phyloP scores from a whole-genome alignment of 2,329 filamentous ascomycete genomes.

The Talaromyces sp. region DNA sequence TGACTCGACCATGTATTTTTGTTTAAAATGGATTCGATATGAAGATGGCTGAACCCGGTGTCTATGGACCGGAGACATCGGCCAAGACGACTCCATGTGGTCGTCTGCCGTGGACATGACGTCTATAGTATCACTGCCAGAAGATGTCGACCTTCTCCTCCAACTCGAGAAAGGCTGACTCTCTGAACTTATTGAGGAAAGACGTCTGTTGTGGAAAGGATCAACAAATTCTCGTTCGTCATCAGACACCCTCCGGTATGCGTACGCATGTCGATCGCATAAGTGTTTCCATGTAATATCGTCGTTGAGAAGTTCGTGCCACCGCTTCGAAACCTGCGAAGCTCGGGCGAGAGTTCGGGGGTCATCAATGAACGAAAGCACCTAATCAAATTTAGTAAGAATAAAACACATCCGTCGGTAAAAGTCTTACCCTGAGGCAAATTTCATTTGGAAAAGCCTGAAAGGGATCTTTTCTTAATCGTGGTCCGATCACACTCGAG shows the following conservation, averaged over 20 bases:
- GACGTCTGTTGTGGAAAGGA: constrained; percentile 23
- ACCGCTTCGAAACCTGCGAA: constrained; percentile 91
- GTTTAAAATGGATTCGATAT: constrained; percentile 96
- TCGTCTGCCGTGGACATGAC: constrained; percentile 36
- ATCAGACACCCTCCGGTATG: constrained; percentile 61
- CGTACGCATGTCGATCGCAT: constrained; percentile 94
- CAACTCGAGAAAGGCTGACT: constrained; percentile 16
- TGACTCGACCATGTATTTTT: constrained; percentile 92
- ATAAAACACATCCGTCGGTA: constrained; percentile 1
- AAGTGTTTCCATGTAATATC: constrained; percentile 98
- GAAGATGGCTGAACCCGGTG: constrained; percentile 65
- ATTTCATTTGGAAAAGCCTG: constrained; percentile 87
- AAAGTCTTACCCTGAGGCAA: constrained; percentile 68
- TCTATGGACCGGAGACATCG: constrained; percentile 27
- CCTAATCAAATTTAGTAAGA: constrained; percentile 46
- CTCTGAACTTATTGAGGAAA: constrained; percentile 16
- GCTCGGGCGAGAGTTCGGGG: constrained; percentile 88
- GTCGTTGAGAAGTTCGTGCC: constrained; percentile 88
- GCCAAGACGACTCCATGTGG: constrained; percentile 27
- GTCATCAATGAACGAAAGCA: constrained; percentile 95
- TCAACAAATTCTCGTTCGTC: constrained; percentile 34
- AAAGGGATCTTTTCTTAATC: constrained; percentile 95
- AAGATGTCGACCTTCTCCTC: constrained; percentile 25
- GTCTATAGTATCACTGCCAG: constrained; percentile 42
- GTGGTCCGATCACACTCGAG: constrained; percentile 87